Percentiles rank a stretch among this genome's conserved stretches.
phyloP scores from a whole-genome alignment of 768 basidiomycete genomes.

The Mycena maculata region DNA sequence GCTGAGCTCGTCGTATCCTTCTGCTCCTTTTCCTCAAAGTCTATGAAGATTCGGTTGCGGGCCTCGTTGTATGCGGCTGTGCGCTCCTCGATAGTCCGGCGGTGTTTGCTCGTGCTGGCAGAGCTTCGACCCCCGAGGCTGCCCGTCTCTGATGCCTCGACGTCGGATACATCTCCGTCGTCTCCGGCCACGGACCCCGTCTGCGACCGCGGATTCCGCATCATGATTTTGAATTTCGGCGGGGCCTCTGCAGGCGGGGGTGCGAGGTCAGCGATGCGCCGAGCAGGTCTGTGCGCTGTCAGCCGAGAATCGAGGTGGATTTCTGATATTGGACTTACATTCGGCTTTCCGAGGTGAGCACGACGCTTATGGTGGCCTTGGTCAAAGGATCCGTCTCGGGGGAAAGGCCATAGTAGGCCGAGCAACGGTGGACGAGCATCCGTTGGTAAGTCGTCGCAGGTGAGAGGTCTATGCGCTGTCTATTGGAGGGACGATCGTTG shows the following conservation, averaged over 20 bases:
- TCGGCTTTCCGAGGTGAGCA: constrained; percentile 70
- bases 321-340: constrained; percentile 68
- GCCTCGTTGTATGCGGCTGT: constrained; percentile 93
- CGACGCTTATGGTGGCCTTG: constrained; percentile 73
- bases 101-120: constrained; percentile 70
- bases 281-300: constrained; percentile 64
- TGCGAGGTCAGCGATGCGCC: constrained; percentile 80
- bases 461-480: constrained; percentile 72
- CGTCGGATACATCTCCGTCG: constrained; percentile 81
- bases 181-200: constrained; percentile 79
- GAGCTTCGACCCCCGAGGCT: constrained; percentile 79
- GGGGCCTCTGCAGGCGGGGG: constrained; percentile 76
- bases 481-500: constrained; percentile 67
- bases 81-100: constrained; percentile 85
- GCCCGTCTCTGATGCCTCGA: constrained; percentile 85
- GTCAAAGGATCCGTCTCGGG: constrained; percentile 75
- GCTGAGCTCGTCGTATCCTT: constrained; percentile 81
- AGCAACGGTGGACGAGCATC: constrained; percentile 87
- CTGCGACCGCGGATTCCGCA: constrained; percentile 77
- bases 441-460: constrained; percentile 87
- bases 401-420: constrained; percentile 79
- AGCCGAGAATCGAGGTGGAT: constrained; percentile 32
- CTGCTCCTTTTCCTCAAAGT: constrained; percentile 79
- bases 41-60: constrained; percentile 88
- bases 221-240: constrained; percentile 92